Evolutionary conservation across 1,139 yeast genomes (phyloP), one percentile per base, ranked within the genome.

Genomic region (Yamadazyma songkhlaensis): DNA sequence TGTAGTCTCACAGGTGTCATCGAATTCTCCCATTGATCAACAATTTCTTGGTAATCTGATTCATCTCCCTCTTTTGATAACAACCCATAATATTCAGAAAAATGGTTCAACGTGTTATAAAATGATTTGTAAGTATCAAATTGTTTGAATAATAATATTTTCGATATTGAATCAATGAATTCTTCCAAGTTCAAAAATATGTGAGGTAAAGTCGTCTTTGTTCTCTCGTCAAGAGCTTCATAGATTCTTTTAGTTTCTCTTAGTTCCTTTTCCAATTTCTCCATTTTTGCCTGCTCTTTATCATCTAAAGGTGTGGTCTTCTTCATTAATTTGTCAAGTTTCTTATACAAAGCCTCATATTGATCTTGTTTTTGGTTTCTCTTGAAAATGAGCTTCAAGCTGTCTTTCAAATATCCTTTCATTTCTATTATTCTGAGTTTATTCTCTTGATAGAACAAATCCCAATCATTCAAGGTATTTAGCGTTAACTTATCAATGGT

Each of bases 181-280:
- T 79, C 83, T 25, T 78, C 78, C 40, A 78, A 53, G 29, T 68
- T 60, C 6, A 64, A 54, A 35, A 75, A 53, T 3, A 72, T 59
- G 41, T 69, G 74, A 2, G 84, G 84, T 15, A 78, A 58, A 3
- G 63, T 49, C 5, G 66, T 37, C 38, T 62, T 63, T 11, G 69
- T 53, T 42, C 71, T 73, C 11, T 58, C 59, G 50, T 72, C 73
- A 14, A 74, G 46, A 9, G 61, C 62, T 15, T 53, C 51, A 44
- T 57, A 74, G 9, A 60, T 53, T 3, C 50, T 48, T 23, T 59
- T 60, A 6, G 59, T 54, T n/a, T 57, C 60, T 5, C 57, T 55
- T 33, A 68, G 43, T 21, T 63, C 54, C 3, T 42, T 43, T 39
- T 69, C 68, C 11, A 62, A 51, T 1, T 47, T 46, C 12, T 54